Percentiles rank a stretch among this genome's conserved stretches.
Conservation (phyloP, 1,139 yeast species). For the Saccharomyces hybrid region DNA sequence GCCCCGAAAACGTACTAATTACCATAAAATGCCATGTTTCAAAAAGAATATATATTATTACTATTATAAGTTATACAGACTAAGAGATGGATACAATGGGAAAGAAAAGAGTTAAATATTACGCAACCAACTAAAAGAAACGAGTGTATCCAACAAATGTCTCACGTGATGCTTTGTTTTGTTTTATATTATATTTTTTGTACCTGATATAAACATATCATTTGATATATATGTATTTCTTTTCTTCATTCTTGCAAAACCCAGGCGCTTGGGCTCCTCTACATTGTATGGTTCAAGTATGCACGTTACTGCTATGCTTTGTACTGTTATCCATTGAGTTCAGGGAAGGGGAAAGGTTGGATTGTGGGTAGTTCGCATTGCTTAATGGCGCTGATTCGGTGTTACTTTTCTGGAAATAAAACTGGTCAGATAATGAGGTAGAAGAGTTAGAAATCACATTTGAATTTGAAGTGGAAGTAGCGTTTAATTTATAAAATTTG, state of each 20-base stretch:
- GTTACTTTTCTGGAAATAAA: background rate
- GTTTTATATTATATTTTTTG: background rate
- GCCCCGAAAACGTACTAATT: background rate
- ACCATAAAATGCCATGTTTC: background rate
- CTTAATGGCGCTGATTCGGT: background rate
- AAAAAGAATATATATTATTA: background rate
- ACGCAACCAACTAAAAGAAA: background rate
- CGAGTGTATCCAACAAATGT: background rate
- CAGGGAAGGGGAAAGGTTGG: background rate
- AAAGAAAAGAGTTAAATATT: background rate
- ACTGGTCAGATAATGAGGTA: background rate
- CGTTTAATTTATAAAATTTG: background rate
- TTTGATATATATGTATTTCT: background rate
- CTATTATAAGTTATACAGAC: background rate
- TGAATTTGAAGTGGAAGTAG: background rate
- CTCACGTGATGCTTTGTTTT: background rate
- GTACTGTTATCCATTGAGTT: background rate
- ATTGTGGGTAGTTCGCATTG: background rate
- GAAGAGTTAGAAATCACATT: background rate
- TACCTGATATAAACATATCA: background rate
- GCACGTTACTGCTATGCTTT: background rate
- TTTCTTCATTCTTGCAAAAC: background rate
- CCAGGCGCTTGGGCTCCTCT: background rate
- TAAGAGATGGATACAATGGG: background rate
- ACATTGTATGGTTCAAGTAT: background rate